These are phyloP conservation scores for Boletus speciosus DNA, from an alignment of 768 basidiomycete genomes.

Conservation along the genomic window DNA sequence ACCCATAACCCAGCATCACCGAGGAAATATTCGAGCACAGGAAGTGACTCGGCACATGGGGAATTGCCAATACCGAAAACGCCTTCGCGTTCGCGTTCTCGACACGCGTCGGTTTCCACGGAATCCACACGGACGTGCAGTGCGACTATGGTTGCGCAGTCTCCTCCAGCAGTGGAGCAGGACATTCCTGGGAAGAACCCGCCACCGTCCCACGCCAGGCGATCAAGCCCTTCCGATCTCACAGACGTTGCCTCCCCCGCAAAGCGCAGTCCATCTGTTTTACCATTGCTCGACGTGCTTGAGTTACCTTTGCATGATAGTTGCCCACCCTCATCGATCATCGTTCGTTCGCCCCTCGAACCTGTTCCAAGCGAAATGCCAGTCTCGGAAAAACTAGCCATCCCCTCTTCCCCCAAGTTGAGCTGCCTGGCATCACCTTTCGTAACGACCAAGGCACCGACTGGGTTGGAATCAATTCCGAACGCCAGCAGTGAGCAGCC, in stretches of 20 bases:
- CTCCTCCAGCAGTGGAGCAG: slow-evolving; percentile 2
- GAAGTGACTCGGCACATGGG: slow-evolving; percentile 3
- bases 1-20: slow-evolving; percentile 2
- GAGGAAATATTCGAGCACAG: slow-evolving; percentile 6
- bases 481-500: background rate
- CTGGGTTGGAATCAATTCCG: background rate
- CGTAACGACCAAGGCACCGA: background rate
- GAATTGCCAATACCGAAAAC: slow-evolving; percentile 14
- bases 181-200: slow-evolving; percentile 3
- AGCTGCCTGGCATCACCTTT: slow-evolving; percentile 16
- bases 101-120: slow-evolving; percentile 15
- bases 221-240: background rate
- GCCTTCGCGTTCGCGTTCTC: slow-evolving; percentile 19
- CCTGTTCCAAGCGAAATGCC: slow-evolving; percentile 1
- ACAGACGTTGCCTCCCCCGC: background rate
- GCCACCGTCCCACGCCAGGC: background rate
- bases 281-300: slow-evolving; percentile 12
- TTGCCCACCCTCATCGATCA: slow-evolving; percentile 20
- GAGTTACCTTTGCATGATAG: slow-evolving; percentile 13
- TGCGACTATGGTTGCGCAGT: slow-evolving; percentile 9
- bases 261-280: background rate
- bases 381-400: background rate
- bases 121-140: slow-evolving; percentile 17
- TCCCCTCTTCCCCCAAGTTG: slow-evolving; percentile 3
- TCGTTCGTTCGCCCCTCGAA: slow-evolving; percentile 18